A percentile compares a stretch with the other conserved stretches of the same genome.
Conservation (phyloP, 345 rosid species). For the Boechera retrofracta region DNA sequence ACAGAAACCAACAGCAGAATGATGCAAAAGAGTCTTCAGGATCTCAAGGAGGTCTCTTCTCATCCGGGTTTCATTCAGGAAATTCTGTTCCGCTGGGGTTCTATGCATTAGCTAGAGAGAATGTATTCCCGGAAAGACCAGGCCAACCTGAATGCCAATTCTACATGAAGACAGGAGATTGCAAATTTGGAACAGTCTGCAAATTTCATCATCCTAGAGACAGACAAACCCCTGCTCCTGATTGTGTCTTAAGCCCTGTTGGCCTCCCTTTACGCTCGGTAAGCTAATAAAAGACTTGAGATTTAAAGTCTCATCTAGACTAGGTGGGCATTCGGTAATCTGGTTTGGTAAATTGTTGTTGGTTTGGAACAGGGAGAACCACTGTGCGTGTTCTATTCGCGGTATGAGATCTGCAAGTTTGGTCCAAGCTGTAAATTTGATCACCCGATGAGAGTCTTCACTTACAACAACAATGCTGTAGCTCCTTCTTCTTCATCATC, state of each 20-base stretch:
- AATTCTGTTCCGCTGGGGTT: constrained; percentile 61
- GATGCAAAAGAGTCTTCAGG: constrained; percentile 38
- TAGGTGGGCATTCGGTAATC: background rate
- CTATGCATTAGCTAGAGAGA: constrained; percentile 75
- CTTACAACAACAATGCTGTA: constrained; percentile 48
- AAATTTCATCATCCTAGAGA: constrained; percentile 89
- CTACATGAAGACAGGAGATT: constrained; percentile 93
- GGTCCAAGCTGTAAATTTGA: constrained; percentile 96
- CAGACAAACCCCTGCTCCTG: constrained; percentile 75
- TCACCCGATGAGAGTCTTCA: constrained; percentile 82
- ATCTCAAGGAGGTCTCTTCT: constrained; percentile 59
- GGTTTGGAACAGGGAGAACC: constrained; percentile 73
- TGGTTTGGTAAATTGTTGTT: constrained; percentile 4
- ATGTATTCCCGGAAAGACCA: constrained; percentile 89
- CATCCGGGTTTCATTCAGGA: constrained; percentile 54
- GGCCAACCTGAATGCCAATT: constrained; percentile 85
- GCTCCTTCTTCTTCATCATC: constrained; percentile 16
- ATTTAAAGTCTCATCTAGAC: background rate
- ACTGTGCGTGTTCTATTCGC: constrained; percentile 78
- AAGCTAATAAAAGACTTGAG: constrained; percentile 37
- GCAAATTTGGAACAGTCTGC: constrained; percentile 89
- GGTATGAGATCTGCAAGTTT: constrained; percentile 92
- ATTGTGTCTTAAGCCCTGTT: constrained; percentile 74
- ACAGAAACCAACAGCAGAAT: background rate
- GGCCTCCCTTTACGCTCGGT: constrained; percentile 90